Conservation (phyloP, 139 green algal genomes). For the Eudorina sp. region DNA sequence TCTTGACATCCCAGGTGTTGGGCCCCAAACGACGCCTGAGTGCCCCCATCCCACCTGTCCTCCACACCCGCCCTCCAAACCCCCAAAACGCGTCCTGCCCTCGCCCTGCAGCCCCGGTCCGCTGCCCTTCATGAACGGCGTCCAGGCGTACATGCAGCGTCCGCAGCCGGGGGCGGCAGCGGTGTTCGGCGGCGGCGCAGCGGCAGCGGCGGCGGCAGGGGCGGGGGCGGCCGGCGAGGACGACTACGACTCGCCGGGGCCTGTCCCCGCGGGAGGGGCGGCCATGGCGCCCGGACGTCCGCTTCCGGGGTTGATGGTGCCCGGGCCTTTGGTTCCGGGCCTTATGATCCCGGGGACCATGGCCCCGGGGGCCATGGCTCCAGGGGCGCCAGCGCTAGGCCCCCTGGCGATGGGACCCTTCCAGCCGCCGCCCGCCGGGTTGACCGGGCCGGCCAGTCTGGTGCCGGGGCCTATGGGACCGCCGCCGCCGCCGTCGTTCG, state of each 20-base stretch:
- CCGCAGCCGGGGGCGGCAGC: background rate
- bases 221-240: background rate
- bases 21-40: no score
- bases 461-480: no score
- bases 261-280: constrained; percentile 4
- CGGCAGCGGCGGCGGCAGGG: background rate
- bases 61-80: no score
- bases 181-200: background rate
- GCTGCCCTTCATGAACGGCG: background rate
- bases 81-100: no score
- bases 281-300: background rate
- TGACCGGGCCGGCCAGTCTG: no score
- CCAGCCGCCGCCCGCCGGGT: no score
- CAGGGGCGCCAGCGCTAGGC: background rate
- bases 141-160: constrained; percentile 39
- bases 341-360: background rate
- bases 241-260: constrained; percentile 40
- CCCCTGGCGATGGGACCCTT: background rate
- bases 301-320: background rate
- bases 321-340: background rate
- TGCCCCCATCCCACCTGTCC: no score
- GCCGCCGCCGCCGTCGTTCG: no score
- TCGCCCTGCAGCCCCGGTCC: background rate
- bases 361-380: background rate
- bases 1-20: no score